Percentiles rank a stretch among this genome's conserved stretches.
Conservation (phyloP, 164 flowering plant genomes). For the Stephania japonica region DNA sequence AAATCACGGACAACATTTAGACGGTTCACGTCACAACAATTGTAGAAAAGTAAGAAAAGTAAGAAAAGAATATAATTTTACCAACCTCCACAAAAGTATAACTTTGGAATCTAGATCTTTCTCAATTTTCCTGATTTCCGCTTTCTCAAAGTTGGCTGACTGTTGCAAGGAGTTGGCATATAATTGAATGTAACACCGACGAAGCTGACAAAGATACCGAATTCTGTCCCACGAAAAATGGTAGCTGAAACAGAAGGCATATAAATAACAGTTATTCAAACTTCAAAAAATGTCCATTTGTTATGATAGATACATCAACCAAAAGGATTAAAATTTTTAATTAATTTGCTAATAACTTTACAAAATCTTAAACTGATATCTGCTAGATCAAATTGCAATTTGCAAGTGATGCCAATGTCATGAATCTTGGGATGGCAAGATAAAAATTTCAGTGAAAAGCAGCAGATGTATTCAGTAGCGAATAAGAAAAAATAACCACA, state of each 20-base stretch:
- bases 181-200: constrained; percentile 82
- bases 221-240: constrained; percentile 89
- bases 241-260: constrained; percentile 46
- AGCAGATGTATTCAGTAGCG: not conserved
- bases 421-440: not conserved
- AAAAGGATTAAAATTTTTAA: not conserved
- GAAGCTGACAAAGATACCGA: constrained; percentile 65
- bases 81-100: constrained; percentile 91
- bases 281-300: constrained; percentile 1
- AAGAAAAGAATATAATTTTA: not conserved
- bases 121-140: constrained; percentile 74
- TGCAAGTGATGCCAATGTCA: not conserved
- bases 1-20: not conserved
- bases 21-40: not conserved
- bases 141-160: constrained; percentile 28
- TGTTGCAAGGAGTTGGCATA: constrained; percentile 78
- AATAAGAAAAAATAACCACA: constrained; percentile 51
- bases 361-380: constrained; percentile 1
- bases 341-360: no score
- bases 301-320: not conserved
- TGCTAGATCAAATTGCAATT: not conserved
- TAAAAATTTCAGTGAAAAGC: not conserved
- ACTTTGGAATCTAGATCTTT: constrained; percentile 92
- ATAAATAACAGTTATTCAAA: constrained; percentile 5
- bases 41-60: not conserved